Evolutionary conservation across 1,284 basidiomycete species (phyloP).

Genomic region (Apiotrichum akiyoshidainum): DNA sequence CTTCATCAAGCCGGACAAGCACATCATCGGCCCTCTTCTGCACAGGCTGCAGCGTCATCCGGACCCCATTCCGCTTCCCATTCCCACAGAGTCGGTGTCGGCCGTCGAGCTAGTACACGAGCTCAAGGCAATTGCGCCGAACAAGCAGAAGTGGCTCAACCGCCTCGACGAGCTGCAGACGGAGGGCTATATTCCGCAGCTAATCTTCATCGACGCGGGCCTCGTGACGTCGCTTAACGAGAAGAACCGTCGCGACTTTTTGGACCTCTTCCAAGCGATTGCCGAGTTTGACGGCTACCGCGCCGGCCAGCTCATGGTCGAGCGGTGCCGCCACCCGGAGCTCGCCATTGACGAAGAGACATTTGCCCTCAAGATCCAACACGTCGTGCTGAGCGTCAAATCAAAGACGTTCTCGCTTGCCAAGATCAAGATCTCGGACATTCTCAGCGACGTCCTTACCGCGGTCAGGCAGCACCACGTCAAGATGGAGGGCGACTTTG

Average conservation of each 20-base stretch:
- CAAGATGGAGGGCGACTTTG: slow-evolving; percentile 97
- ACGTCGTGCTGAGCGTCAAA: slow-evolving; percentile 88
- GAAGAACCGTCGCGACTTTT: slow-evolving; percentile 82
- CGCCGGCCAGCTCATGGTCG: slow-evolving; percentile 92
- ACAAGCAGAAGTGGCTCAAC: slow-evolving; percentile 66
- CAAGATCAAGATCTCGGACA: slow-evolving; percentile 91
- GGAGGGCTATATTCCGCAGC: slow-evolving; percentile 84
- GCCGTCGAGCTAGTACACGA: slow-evolving; percentile 61
- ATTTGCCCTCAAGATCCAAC: slow-evolving; percentile 96
- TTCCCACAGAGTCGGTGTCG: slow-evolving; percentile 27
- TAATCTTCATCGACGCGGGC: slow-evolving; percentile 95
- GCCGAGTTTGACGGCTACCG: slow-evolving; percentile 96
- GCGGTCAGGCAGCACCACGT: slow-evolving; percentile 93
- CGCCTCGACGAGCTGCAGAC: slow-evolving; percentile 65
- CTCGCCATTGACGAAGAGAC: slow-evolving; percentile 87
- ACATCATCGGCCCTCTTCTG: slow-evolving; percentile 53
- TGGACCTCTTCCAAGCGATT: slow-evolving; percentile 93
- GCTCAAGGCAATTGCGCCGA: slow-evolving; percentile 60
- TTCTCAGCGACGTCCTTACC: slow-evolving; percentile 79
- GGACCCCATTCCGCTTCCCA: slow-evolving; percentile 31
- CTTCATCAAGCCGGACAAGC: slow-evolving; percentile 74
- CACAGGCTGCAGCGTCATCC: slow-evolving; percentile 29
- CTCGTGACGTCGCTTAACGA: slow-evolving; percentile 82
- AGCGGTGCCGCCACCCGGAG: slow-evolving; percentile 88
- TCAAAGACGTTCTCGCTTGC: slow-evolving; percentile 94